Evolutionary conservation across 768 basidiomycete species (phyloP), one percentile per base, ranked within the genome.

Genomic region (Dacryopinax primogenitus): DNA sequence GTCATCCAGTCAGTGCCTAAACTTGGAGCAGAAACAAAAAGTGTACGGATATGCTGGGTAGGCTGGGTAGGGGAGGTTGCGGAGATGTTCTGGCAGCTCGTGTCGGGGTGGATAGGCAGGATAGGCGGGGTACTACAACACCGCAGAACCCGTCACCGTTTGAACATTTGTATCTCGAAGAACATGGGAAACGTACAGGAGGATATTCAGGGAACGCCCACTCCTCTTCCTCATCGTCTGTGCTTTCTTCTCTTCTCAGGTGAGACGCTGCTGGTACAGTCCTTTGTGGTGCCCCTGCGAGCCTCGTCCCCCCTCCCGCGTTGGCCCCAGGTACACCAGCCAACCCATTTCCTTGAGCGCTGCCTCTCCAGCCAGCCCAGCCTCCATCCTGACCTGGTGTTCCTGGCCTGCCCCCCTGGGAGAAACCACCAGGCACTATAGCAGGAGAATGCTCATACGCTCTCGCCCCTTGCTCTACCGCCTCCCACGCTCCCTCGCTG

Each of bases 41-140:
- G 18, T 30, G 51, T 21, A 58, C 51, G 51, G 51, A 21, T 58
- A 58, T 11, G 51, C 51, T 9, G 51, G 51, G 51, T 58, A 58
- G 9, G 26, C 4, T 23, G 51, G 51, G 51, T 58, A 58, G 3
- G 51, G 51, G 4, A 58, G 51, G 30, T 6, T 2, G 15, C 21
- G 23, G 4, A 58, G 51, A 4, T 58, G 15, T 18, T 11, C 13
- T 11, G 51, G 51, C 26, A 58, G 51, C 13, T 11, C 11, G 13
- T 23, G 32, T 23, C 51, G 51, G 51, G 51, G 51, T 58, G 51
- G 51, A 30, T 58, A 58, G 51, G 51, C 51, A 6, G 51, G 51
- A 30, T 58, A 58, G 23, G 51, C 26, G 26, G 51, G 51, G 51
- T 58, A 58, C 51, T 58, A 21, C 51, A 18, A 39, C 37, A 15